phyloP scores from a whole-genome alignment of 2,329 filamentous ascomycete species.

The Fusarium tanahbumbuense region DNA sequence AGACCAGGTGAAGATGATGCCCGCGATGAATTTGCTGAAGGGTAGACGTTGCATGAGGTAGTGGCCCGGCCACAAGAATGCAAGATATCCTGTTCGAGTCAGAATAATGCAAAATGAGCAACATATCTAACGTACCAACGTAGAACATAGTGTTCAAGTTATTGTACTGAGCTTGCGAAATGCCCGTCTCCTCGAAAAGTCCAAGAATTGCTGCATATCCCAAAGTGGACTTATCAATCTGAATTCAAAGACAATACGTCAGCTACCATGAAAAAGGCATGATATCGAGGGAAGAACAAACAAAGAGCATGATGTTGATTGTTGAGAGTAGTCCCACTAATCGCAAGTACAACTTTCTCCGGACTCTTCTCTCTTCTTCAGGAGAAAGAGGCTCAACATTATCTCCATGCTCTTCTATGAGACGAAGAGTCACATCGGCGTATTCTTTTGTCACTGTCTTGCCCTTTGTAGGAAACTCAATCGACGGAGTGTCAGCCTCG shows the following conservation, averaged over 20 bases:
- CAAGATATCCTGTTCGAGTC: constrained; percentile 2
- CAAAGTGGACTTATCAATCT: constrained; percentile 45
- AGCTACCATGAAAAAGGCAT: background rate
- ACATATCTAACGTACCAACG: background rate
- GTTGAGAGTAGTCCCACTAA: constrained; percentile 6
- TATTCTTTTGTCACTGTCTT: constrained; percentile 2
- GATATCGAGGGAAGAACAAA: background rate
- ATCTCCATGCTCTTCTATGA: constrained; percentile 9
- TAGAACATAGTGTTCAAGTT: constrained; percentile 19
- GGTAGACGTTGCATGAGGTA: constrained; percentile 51
- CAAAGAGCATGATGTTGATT: constrained; percentile 16
- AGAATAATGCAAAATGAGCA: background rate
- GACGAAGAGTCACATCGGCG: constrained; percentile 8
- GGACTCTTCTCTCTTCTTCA: constrained; percentile 6
- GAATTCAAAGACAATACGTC: rapidly evolving
- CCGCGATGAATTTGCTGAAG: constrained; percentile 52
- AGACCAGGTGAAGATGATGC: constrained; percentile 51
- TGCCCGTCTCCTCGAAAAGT: constrained; percentile 49
- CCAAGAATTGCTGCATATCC: constrained; percentile 56
- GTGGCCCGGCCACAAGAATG: constrained; percentile 16
- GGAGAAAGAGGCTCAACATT: background rate
- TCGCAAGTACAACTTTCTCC: constrained; percentile 13
- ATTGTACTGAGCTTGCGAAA: constrained; percentile 19
- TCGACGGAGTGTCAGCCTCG: background rate
- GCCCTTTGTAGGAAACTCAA: background rate